A percentile compares a stretch with the other conserved stretches of the same genome.
These are phyloP conservation scores for Chenopodium quinoa DNA, from an alignment of 148 eudicot genomes.

Conservation along the genomic window DNA sequence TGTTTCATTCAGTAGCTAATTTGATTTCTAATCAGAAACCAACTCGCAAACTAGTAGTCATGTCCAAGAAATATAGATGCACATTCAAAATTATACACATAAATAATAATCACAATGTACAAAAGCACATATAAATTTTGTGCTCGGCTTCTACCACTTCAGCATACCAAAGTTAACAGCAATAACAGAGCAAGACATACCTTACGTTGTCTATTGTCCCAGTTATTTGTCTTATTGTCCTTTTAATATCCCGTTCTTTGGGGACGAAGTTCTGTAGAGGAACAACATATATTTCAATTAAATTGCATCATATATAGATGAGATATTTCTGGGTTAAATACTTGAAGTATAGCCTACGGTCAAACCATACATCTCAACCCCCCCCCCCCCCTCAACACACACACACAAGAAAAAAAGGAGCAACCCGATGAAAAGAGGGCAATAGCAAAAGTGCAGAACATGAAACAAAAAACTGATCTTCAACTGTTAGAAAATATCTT, in stretches of 20 bases:
- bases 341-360: too few species aligned
- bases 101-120: not conserved
- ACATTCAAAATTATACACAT: not conserved
- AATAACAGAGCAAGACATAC: slow-evolving; percentile 34
- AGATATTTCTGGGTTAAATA: not conserved
- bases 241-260: slow-evolving; percentile 49
- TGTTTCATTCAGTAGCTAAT: not conserved
- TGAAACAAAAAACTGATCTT: not conserved
- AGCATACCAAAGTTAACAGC: not conserved
- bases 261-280: slow-evolving; percentile 50
- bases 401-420: not conserved
- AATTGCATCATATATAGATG: not conserved
- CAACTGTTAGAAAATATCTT: slow-evolving; percentile 1
- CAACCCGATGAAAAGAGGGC: not conserved
- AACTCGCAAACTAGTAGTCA: not conserved
- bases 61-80: too few species aligned
- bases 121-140: not conserved
- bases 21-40: not conserved
- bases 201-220: slow-evolving; percentile 63
- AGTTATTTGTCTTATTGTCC: slow-evolving; percentile 52
- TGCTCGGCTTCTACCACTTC: not conserved
- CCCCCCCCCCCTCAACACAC: not conserved
- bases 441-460: not conserved
- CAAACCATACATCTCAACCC: too few species aligned
- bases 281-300: not conserved